Evolutionary conservation across 305 asterid genomes (phyloP), one percentile per base, ranked within the genome.

Genomic region (Stenogyne calaminthoides): DNA sequence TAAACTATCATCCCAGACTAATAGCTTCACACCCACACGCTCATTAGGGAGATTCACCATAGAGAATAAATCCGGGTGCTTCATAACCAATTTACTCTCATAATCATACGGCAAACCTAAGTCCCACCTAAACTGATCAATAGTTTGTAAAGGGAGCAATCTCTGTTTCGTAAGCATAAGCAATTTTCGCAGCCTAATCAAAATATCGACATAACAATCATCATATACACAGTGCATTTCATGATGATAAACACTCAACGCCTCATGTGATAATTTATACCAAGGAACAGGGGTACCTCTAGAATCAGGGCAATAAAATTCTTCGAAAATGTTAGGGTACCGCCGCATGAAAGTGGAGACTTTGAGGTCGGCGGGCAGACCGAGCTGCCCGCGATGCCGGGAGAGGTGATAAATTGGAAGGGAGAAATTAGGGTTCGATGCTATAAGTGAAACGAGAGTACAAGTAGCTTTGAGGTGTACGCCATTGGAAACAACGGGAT

Each of bases 111-210:
- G 98, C 80, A 95, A 80, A 0, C 94, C 96, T 61, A 95, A 76
- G 71, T 92, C 98, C 98, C 97, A 95, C 70, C 88, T 86, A 46
- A 95, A 76, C 84, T 90, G 97, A 77, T 92, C 97, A 70, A 95
- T 76, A 7, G 95, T 88, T 49, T 85, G 96, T 61, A 92, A 67
- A 55, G 99, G 98, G 68, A 92, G 96, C 51, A 75, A 75, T 72
- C 86, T 83, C 59, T 84, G 79, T 49, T 78, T 86, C n/a, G 92
- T 86, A 64, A 95, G 85, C 99, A 95, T 89, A 70, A 92, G 88
- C 76, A 95, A 64, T 77, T 88, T 95, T 36, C 78, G 87, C 72
- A 92, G 78, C 87, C 97, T 82, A 63, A 69, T 84, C 75, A 92
- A 76, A 61, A 90, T 84, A 81, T 92, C 97, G 2, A 59, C 78